These are phyloP conservation scores for Colletotrichum sansevieriae DNA, from an alignment of 2,329 filamentous ascomycete genomes.

Conservation along the genomic window DNA sequence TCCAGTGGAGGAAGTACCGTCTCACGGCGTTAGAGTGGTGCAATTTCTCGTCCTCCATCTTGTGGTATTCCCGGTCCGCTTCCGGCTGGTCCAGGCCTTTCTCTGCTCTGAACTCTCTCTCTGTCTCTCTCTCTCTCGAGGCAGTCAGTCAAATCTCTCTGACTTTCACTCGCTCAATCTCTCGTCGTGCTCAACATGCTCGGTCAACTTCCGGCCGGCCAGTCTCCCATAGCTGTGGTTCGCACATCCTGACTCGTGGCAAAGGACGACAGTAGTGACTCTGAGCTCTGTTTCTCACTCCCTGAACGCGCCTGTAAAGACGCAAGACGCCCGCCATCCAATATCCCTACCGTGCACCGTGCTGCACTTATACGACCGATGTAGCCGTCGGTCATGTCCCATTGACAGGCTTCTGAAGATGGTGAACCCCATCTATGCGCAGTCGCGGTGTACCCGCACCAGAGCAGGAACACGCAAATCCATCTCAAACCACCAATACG, in stretches of 20 bases:
- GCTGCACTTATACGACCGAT: conserved; percentile 10
- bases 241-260: conserved; percentile 36
- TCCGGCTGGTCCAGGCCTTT: conserved; percentile 3
- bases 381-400: conserved; percentile 34
- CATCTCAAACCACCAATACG: conserved; percentile 15
- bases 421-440: conserved; percentile 22
- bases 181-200: conserved; percentile 1
- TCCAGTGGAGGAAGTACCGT: not conserved
- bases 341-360: not conserved
- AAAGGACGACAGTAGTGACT: not conserved
- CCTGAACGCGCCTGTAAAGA: conserved; percentile 4
- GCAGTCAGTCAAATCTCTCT: not conserved
- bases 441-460: not conserved
- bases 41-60: not conserved
- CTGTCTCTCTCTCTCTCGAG: too few relatives aligned
- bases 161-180: conserved; percentile 20
- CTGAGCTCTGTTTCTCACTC: not conserved
- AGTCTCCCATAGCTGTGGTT: conserved; percentile 3
- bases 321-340: conserved; percentile 19
- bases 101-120: conserved; percentile 3
- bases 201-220: conserved; percentile 40
- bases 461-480: not conserved
- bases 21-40: not conserved
- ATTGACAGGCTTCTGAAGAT: conserved; percentile 20
- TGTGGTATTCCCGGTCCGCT: conserved; percentile 14